These are phyloP conservation scores for Erodium maritimum DNA, from an alignment of 345 rosid species.

Conservation along the genomic window DNA sequence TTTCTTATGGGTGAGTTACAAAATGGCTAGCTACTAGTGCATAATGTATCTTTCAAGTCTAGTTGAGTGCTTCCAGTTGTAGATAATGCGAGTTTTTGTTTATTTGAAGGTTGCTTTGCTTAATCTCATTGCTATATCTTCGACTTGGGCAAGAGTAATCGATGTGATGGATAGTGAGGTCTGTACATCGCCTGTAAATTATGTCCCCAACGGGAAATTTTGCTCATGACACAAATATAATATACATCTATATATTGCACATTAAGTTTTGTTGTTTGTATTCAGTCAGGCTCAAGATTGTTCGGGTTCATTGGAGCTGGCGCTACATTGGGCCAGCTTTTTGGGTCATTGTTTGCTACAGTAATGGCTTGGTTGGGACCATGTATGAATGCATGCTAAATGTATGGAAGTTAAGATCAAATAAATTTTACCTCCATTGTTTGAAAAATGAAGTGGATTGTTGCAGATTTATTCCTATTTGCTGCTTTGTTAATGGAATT, in stretches of 20 bases:
- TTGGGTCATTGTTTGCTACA: slow-evolving; percentile 83
- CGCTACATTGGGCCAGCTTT: slow-evolving; percentile 93
- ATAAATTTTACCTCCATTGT: slow-evolving; percentile 5
- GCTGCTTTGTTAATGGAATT: slow-evolving; percentile 84
- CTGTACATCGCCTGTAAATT: slow-evolving; percentile 6
- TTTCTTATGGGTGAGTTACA: slow-evolving; percentile 69
- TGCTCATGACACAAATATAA: slow-evolving; percentile 1
- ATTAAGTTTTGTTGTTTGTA: slow-evolving; percentile 17
- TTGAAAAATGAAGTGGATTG: slow-evolving; percentile 7
- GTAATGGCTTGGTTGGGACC: slow-evolving; percentile 85
- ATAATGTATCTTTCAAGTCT: slow-evolving; percentile 4
- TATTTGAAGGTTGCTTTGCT: slow-evolving; percentile 66
- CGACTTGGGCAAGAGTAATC: slow-evolving; percentile 93
- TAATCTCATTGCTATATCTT: slow-evolving; percentile 82
- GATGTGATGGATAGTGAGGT: slow-evolving; percentile 95
- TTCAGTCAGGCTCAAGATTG: slow-evolving; percentile 96
- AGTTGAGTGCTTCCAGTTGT: slow-evolving; percentile 1
- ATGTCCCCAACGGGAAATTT: background rate
- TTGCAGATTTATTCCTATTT: slow-evolving; percentile 65
- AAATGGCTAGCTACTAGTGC: slow-evolving; percentile 5
- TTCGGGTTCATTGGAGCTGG: slow-evolving; percentile 97
- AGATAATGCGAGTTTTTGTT: background rate
- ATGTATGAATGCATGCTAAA: slow-evolving; percentile 35
- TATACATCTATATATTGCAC: slow-evolving; percentile 9
- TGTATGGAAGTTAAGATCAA: background rate